Percentiles rank a stretch among this genome's conserved stretches.
These are phyloP conservation scores for Pisolithus marmoratus DNA, from an alignment of 768 basidiomycete genomes.

Conservation along the genomic window DNA sequence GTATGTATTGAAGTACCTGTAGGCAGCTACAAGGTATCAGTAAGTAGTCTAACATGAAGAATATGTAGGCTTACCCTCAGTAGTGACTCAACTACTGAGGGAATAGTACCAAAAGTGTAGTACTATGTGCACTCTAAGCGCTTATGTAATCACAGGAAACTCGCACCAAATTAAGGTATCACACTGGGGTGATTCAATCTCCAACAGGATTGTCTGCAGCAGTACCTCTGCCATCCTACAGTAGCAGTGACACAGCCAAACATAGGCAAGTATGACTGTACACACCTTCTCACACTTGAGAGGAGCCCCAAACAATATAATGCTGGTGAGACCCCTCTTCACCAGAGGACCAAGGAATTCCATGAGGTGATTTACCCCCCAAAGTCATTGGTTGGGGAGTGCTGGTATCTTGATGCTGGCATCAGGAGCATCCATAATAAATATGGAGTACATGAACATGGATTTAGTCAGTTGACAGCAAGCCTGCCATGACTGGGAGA, in stretches of 20 bases:
- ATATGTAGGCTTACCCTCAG: no score
- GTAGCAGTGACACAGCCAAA: background rate
- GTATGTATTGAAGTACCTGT: no score
- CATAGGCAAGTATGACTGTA: background rate
- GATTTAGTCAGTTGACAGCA: conserved; percentile 74
- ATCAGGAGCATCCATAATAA: conserved; percentile 91
- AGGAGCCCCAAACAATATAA: conserved; percentile 94
- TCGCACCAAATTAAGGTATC: no score
- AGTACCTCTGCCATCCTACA: conserved; percentile 78
- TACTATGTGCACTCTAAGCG: no score
- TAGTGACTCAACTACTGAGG: no score
- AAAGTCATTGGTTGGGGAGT: conserved; percentile 83
- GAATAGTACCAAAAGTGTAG: no score
- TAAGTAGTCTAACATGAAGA: no score
- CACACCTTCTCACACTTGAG: conserved; percentile 69
- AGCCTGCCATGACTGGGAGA: conserved; percentile 83
- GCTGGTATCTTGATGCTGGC: conserved; percentile 71
- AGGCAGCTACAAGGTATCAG: no score
- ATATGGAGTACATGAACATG: conserved; percentile 99
- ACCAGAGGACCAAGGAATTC: conserved; percentile 84
- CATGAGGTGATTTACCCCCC: conserved; percentile 94
- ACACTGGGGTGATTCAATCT: no score
- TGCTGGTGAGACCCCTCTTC: conserved; percentile 81
- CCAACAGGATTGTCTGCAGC: conserved; percentile 93
- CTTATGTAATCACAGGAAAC: no score